Evolutionary conservation across 805 yeast genomes (phyloP).

Genomic region (Teunomyces pallodes): DNA sequence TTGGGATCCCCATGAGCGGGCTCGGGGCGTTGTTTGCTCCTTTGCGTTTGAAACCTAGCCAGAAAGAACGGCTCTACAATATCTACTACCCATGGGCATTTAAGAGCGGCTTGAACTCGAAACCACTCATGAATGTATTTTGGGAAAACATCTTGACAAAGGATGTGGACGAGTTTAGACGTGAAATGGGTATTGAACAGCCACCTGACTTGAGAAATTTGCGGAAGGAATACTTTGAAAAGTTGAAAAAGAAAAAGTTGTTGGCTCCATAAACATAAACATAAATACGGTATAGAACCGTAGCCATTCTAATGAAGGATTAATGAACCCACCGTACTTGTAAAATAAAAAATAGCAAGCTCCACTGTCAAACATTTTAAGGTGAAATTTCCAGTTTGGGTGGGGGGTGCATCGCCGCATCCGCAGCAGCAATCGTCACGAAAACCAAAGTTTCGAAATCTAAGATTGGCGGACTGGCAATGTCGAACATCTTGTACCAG

Average conservation of each 20-base stretch:
- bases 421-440: neutral
- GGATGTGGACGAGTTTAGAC: conserved; percentile 71
- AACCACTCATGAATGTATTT: conserved; percentile 79
- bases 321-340: too few relatives aligned
- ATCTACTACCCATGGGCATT: conserved; percentile 89
- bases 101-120: conserved; percentile 64
- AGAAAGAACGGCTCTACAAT: conserved; percentile 60
- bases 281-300: too few relatives aligned
- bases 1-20: conserved; percentile 95
- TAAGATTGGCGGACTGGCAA: conserved; percentile 4
- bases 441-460: neutral
- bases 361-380: neutral
- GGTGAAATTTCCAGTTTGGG: neutral
- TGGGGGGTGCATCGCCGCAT: neutral
- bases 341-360: too few relatives aligned
- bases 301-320: too few relatives aligned
- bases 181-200: conserved; percentile 65
- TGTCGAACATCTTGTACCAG: conserved; percentile 33
- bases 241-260: conserved; percentile 24
- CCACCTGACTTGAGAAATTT: conserved; percentile 74
- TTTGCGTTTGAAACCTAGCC: conserved; percentile 60
- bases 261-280: neutral
- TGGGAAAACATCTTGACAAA: conserved; percentile 83
- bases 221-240: conserved; percentile 43
- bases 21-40: conserved; percentile 91